A percentile compares a stretch with the other conserved stretches of the same genome.
Conservation (phyloP, 164 flowering plant species). For the Umbilicus rupestris region DNA sequence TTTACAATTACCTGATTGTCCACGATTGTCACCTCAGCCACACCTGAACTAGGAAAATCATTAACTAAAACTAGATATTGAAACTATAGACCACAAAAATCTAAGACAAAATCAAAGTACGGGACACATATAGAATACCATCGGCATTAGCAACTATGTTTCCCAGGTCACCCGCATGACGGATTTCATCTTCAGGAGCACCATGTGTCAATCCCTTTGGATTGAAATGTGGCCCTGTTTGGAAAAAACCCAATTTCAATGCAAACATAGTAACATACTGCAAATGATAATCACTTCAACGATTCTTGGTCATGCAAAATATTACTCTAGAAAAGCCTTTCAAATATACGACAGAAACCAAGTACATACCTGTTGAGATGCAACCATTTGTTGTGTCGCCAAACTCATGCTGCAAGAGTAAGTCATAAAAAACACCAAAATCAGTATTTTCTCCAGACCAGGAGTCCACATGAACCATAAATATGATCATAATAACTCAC, state of each 20-base stretch:
- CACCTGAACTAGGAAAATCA: conserved; percentile 39
- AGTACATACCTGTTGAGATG: conserved; percentile 70
- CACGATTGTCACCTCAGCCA: conserved; percentile 86
- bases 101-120: neutral
- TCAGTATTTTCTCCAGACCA: neutral
- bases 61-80: neutral
- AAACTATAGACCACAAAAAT: neutral
- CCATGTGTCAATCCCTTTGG: conserved; percentile 82
- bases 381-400: conserved; percentile 98
- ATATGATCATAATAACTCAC: conserved; percentile 34
- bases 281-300: neutral
- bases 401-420: conserved; percentile 63
- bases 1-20: conserved; percentile 57
- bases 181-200: conserved; percentile 84
- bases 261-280: neutral
- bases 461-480: neutral
- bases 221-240: conserved; percentile 74
- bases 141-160: conserved; percentile 89
- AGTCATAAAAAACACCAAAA: neutral
- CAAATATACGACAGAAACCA: neutral
- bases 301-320: too few relatives aligned
- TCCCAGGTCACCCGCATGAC: conserved; percentile 99
- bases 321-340: neutral
- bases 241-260: neutral
- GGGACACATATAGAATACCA: conserved; percentile 46